A percentile compares a stretch with the other conserved stretches of the same genome.
Conservation (phyloP, 345 rosid species). For the Toxicodendron radicans region DNA sequence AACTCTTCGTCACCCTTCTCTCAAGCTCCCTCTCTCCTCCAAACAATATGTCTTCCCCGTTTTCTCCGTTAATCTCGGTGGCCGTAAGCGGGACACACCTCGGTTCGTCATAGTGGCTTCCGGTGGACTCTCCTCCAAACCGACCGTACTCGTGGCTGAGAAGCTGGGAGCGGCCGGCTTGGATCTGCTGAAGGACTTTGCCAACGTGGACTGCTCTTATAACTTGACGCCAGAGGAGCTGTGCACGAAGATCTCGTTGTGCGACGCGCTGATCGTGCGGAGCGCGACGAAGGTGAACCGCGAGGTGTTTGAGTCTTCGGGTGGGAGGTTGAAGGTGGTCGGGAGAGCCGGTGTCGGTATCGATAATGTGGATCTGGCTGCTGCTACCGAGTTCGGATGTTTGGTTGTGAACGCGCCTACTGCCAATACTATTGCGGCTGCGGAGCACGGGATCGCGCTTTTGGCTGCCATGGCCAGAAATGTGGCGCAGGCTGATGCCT, state of each 20-base stretch:
- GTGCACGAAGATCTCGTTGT: conserved; percentile 84
- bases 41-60: conserved; percentile 30
- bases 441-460: conserved; percentile 93
- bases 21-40: conserved; percentile 31
- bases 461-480: conserved; percentile 86
- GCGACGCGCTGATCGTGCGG: conserved; percentile 81
- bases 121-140: conserved; percentile 47
- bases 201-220: conserved; percentile 78
- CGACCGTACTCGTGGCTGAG: conserved; percentile 81
- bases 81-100: conserved; percentile 23
- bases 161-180: conserved; percentile 84
- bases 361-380: conserved; percentile 89
- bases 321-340: conserved; percentile 82
- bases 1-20: conserved; percentile 31
- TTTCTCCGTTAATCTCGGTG: conserved; percentile 24
- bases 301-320: conserved; percentile 76
- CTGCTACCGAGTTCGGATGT: conserved; percentile 89
- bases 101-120: conserved; percentile 32
- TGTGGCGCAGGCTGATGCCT: conserved; percentile 86
- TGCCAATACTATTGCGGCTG: conserved; percentile 89
- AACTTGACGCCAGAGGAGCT: conserved; percentile 87
- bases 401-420: conserved; percentile 93
- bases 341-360: conserved; percentile 96
- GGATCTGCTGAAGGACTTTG: conserved; percentile 52
- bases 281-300: conserved; percentile 83